Evolutionary conservation across 768 basidiomycete species (phyloP), one percentile per base, ranked within the genome.

Genomic region (Psilocybe cubensis): DNA sequence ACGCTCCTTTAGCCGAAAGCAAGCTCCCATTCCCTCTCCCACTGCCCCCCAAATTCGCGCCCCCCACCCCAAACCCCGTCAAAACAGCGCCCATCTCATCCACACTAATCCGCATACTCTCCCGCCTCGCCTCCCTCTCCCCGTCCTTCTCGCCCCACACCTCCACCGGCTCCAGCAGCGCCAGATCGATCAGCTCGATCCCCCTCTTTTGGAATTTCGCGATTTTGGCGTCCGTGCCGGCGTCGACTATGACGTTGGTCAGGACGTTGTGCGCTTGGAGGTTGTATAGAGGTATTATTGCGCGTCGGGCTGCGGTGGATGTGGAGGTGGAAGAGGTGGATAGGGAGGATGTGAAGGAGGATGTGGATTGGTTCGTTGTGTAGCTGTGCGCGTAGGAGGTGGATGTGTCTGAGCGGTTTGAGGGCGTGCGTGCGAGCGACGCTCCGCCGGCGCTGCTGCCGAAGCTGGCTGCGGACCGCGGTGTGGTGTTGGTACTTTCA

Each of bases 241-340:
- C 93, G 66, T 95, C 93, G 25, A 92, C 83, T 54, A 95, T 87
- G 31, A 86, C 84, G 64, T 94, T 95, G 11, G 91, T 87, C 80
- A 94, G 80, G 48, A 95, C 89, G 60, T 92, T 89, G 70, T 96
- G 93, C 0, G 92, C 92, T 57, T 90, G 88, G 20, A 96, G 81
- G 66, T 94, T 94, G 73, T 94, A 93, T 2, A 95, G 76, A 0
- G 93, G 92, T 54, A 94, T 86, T 66, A 94, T 94, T 1, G 78
- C 71, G 18, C 80, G 77, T 28, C 70, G 59, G 18, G 63, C 52
- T 35, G 56, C 64, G 11, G 62, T 54, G 14, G 66, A 64, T 27
- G 54, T 66, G 7, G 63, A 59, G 12, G 68, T 63, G 23, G 63
- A 53, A 27, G 65, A 62, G 18, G 63, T 60, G 27, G 76, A 74